Evolutionary conservation across 2,329 filamentous ascomycete species (phyloP).

Genomic region (Aureobasidium sp.): DNA sequence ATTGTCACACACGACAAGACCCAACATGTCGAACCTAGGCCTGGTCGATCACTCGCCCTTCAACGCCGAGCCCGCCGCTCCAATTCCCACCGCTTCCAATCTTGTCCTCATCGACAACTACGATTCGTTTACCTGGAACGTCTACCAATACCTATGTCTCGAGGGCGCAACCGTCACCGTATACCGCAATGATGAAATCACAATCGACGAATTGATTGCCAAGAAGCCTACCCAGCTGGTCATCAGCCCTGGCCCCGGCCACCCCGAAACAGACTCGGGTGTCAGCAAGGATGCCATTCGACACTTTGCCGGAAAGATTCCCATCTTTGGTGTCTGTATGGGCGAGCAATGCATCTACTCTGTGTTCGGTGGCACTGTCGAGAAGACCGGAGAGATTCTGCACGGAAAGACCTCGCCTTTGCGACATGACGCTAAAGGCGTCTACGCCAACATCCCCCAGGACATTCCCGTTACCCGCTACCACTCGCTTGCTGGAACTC

Average conservation of each 20-base stretch:
- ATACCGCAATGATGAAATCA: slow-evolving; percentile 85
- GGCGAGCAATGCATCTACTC: slow-evolving; percentile 98
- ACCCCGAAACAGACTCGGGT: slow-evolving; percentile 84
- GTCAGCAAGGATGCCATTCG: slow-evolving; percentile 87
- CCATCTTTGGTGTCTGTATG: slow-evolving; percentile 97
- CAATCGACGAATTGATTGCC: slow-evolving; percentile 72
- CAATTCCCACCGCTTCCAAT: slow-evolving; percentile 75
- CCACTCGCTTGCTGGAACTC: slow-evolving; percentile 89
- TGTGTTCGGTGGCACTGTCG: slow-evolving; percentile 83
- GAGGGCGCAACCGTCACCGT: slow-evolving; percentile 89
- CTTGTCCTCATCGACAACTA: slow-evolving; percentile 97
- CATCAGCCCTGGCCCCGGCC: slow-evolving; percentile 89
- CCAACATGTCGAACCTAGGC: slow-evolving; percentile 27
- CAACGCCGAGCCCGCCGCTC: slow-evolving; percentile 67
- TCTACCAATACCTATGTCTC: slow-evolving; percentile 96
- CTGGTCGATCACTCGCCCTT: slow-evolving; percentile 79
- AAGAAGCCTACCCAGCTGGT: slow-evolving; percentile 89
- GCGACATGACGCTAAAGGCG: slow-evolving; percentile 83
- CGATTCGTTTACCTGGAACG: slow-evolving; percentile 98
- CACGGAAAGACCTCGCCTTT: slow-evolving; percentile 95
- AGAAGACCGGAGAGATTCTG: slow-evolving; percentile 89
- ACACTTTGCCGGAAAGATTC: slow-evolving; percentile 89
- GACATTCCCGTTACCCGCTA: slow-evolving; percentile 86
- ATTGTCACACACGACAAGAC: background rate
- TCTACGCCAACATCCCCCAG: slow-evolving; percentile 75